Conservation (phyloP, 2,329 filamentous ascomycete species). For the Pseudogymnoascus pannorum region DNA sequence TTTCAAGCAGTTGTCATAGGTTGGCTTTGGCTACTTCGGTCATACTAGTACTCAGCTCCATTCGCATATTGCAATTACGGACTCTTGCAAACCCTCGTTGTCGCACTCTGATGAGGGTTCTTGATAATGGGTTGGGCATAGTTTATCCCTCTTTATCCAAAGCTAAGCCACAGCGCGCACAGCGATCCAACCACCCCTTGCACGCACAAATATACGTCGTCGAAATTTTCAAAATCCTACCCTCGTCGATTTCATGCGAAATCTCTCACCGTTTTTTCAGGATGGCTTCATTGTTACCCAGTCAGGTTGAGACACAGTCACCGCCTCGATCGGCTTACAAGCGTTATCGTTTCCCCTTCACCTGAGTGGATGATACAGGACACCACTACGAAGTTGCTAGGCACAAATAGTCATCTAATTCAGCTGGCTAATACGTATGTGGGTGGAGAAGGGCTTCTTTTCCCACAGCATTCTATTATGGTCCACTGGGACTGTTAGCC, state of each 20-base stretch:
- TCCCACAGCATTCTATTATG: slow-evolving; percentile 1
- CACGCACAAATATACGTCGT: not conserved
- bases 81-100: slow-evolving; percentile 1
- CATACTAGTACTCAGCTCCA: not conserved
- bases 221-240: slow-evolving; percentile 4
- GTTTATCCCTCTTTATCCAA: slow-evolving; percentile 7
- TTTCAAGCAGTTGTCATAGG: not conserved
- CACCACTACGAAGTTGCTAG: not conserved
- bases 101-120: not conserved
- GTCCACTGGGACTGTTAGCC: not conserved
- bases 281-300: slow-evolving; percentile 8
- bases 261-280: slow-evolving; percentile 4
- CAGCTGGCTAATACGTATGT: slow-evolving; percentile 6
- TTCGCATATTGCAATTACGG: slow-evolving; percentile 6
- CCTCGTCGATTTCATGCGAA: slow-evolving; percentile 4
- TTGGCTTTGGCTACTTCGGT: not conserved
- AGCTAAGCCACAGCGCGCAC: slow-evolving; percentile 1
- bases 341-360: slow-evolving; percentile 1
- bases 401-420: not conserved
- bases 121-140: slow-evolving; percentile 5
- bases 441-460: slow-evolving; percentile 7
- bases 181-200: slow-evolving; percentile 5
- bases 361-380: not conserved
- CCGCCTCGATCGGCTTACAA: slow-evolving; percentile 8
- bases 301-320: slow-evolving; percentile 7